A percentile compares a stretch with the other conserved stretches of the same genome.
phyloP scores from a whole-genome alignment of 345 rosid genomes.

The Schrenkiella parvula region DNA sequence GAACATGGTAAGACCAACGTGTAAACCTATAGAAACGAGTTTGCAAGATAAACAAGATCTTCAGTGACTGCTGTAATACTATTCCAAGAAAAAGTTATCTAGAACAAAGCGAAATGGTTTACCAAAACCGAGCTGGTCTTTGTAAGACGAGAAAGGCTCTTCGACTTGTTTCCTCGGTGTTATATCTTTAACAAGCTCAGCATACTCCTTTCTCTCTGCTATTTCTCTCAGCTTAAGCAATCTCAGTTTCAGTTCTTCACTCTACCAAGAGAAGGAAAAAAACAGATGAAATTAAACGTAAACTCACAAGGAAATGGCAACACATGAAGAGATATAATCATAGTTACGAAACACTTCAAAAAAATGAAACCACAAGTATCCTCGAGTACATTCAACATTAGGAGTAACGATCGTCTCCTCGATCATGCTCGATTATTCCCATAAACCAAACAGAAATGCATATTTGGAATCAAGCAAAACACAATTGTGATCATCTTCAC shows the following conservation, averaged over 20 bases:
- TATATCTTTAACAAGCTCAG: slow-evolving; percentile 89
- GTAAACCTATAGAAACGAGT: slow-evolving; percentile 52
- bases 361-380: not conserved
- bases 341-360: not conserved
- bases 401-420: not conserved
- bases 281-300: not conserved
- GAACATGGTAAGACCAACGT: slow-evolving; percentile 83
- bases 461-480: not conserved
- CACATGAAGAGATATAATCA: not conserved
- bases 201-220: slow-evolving; percentile 78
- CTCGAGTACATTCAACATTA: not conserved
- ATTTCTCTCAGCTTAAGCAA: slow-evolving; percentile 60
- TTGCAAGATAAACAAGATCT: not conserved
- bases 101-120: not conserved
- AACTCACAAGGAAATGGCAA: not conserved
- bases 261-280: slow-evolving; percentile 35
- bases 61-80: not conserved
- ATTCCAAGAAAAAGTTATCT: not conserved
- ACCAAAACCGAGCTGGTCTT: slow-evolving; percentile 98
- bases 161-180: slow-evolving; percentile 45
- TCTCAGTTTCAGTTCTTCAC: slow-evolving; percentile 72
- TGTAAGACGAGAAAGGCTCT: slow-evolving; percentile 94
- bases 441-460: not conserved
- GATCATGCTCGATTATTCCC: not conserved
- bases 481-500: not conserved